Conservation (phyloP, 352 stramenopile species). For the Plasmopara viticola region DNA sequence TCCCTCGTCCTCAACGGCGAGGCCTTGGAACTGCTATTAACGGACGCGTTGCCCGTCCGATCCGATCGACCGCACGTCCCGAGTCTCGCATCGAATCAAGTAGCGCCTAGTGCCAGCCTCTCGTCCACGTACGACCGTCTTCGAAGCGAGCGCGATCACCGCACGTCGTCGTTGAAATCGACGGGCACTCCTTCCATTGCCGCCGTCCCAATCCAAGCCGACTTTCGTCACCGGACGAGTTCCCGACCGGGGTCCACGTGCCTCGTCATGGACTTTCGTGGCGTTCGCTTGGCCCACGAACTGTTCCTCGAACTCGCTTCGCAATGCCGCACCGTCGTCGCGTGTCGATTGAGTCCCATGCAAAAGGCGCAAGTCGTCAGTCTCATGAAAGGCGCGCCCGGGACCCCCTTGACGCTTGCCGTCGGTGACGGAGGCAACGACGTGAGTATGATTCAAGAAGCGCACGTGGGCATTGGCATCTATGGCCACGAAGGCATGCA, state of each 20-base stretch:
- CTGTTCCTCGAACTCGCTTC: slow-evolving; percentile 80
- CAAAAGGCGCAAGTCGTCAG: slow-evolving; percentile 92
- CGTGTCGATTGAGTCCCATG: slow-evolving; percentile 84
- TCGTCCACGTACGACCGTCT: slow-evolving; percentile 5
- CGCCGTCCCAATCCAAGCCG: slow-evolving; percentile 3
- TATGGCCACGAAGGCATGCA: slow-evolving; percentile 96
- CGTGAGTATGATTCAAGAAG: slow-evolving; percentile 99
- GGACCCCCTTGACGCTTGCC: slow-evolving; percentile 86
- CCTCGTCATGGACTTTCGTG: slow-evolving; percentile 14
- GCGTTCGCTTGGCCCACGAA: slow-evolving; percentile 38
- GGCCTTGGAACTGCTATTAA: slow-evolving; percentile 63
- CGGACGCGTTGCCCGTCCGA: slow-evolving; percentile 25
- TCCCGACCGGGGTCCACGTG: slow-evolving; percentile 29
- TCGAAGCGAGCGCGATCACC: slow-evolving; percentile 8
- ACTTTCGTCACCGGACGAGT: slow-evolving; percentile 21
- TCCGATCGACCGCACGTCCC: slow-evolving; percentile 13
- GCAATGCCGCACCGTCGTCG: slow-evolving; percentile 83
- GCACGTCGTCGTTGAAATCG: slow-evolving; percentile 50
- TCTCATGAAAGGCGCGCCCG: slow-evolving; percentile 84
- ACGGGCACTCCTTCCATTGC: slow-evolving; percentile 34
- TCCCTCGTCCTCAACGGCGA: slow-evolving; percentile 82
- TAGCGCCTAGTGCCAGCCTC: slow-evolving; percentile 3
- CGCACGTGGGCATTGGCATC: slow-evolving; percentile 97
- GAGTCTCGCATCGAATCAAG: slow-evolving; percentile 15
- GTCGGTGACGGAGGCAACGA: slow-evolving; percentile 99